Base-by-base conservation (phyloP, 768 basidiomycete genomes). In the Boletus insuetus region DNA sequence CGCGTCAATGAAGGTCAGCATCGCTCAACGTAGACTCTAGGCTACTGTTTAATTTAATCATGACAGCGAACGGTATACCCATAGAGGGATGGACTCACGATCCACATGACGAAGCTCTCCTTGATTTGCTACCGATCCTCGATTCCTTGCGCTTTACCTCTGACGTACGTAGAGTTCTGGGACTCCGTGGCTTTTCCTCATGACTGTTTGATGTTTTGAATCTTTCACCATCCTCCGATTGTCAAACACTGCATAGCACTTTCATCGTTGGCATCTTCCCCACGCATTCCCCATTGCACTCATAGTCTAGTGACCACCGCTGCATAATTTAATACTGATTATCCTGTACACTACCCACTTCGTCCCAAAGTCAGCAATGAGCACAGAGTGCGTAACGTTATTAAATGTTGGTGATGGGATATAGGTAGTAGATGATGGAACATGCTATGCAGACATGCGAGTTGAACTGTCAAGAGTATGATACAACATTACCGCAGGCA, bases 1-100 rank as follows among this genome's bases (percentile, higher is more conserved):
- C 87, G 80, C 56, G 82, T 89, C 60, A 93, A 98, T 69, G 91
- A 94, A 83, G 91, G 96, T 96, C 51, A 65, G 82, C 71, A 31
- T 53, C 4, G 19, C 39, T 48, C 40, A 35, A 38, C 20, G 45
- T 42, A 12, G 29, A 37, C 29, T 40, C n/a, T 29, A 37, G 9
- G 19, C 13, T 49, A 35, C 50, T 45, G 17, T 46, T 44, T 52
- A 42, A 64, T 42, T 19, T 6, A 22, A 17, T 47, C 10, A 10
- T 37, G 24, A 53, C 69, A 98, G 97, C 92, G 50, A 99, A 99
- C 70, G 97, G 94, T 49, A 94, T 99, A 66, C 97, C 97, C 34
- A 93, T 99, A 73, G 96, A 98, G 79, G 97, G 97, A 46, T 98
- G 97, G 97, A 98, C 94, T 22, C 88, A 94, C 56, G 97, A 99